These are phyloP conservation scores for Solanum boliviense DNA, from an alignment of 257 asterid species.

Conservation along the genomic window DNA sequence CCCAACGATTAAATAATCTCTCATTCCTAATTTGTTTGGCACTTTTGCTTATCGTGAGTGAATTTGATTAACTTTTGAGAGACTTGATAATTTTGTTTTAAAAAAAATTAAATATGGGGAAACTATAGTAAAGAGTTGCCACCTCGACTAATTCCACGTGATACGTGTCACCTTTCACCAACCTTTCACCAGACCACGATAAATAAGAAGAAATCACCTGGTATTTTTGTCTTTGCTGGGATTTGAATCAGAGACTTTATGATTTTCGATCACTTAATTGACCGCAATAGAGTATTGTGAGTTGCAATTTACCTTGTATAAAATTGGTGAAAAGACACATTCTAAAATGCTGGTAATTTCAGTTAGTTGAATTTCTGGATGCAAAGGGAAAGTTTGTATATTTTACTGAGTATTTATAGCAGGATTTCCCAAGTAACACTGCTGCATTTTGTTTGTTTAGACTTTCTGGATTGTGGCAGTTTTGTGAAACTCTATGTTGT, in stretches of 20 bases:
- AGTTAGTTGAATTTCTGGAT: background rate
- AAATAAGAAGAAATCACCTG: background rate
- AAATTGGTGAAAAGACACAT: background rate
- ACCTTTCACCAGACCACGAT: background rate
- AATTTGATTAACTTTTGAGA: background rate
- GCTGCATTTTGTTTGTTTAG: conserved; percentile 10
- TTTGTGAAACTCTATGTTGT: conserved; percentile 65
- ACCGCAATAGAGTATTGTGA: background rate
- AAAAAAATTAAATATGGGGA: background rate
- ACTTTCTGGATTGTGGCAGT: conserved; percentile 26
- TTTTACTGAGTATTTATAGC: background rate
- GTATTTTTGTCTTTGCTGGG: background rate
- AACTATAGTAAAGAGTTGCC: background rate
- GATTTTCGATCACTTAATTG: background rate
- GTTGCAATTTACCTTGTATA: background rate
- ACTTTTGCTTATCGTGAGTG: background rate
- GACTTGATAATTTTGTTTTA: background rate
- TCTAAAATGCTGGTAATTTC: background rate
- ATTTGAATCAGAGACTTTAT: background rate
- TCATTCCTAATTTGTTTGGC: background rate
- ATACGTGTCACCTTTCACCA: background rate
- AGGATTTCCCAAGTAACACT: background rate
- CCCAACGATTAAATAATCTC: background rate
- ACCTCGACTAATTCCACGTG: background rate
- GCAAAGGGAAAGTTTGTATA: background rate